Evolutionary conservation across 176 grass and related monocot species (phyloP).

Genomic region (Musa acuminata): DNA sequence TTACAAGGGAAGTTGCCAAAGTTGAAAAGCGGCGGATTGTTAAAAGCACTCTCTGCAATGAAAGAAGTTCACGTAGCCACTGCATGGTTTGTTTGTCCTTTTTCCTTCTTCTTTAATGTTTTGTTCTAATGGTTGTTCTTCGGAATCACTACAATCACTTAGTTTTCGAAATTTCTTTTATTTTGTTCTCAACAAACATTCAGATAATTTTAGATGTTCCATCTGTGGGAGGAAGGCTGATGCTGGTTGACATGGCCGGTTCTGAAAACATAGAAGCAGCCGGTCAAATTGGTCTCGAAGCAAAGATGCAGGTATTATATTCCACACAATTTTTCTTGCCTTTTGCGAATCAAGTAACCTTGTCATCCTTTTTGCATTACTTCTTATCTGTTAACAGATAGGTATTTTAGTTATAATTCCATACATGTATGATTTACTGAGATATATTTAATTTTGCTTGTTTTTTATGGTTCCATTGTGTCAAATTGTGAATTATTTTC

Average conservation of each 20-base stretch:
- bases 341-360: neutral
- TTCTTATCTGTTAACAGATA: neutral
- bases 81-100: conserved; percentile 57
- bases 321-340: neutral
- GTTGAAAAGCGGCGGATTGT: conserved; percentile 73
- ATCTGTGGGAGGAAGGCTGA: conserved; percentile 79
- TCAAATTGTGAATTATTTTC: no score
- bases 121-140: neutral
- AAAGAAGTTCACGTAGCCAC: conserved; percentile 81
- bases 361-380: neutral
- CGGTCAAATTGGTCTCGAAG: conserved; percentile 78
- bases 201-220: conserved; percentile 94
- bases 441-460: no score
- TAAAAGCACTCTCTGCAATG: conserved; percentile 83
- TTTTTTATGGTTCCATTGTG: no score
- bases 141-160: neutral
- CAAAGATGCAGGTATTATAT: conserved; percentile 81
- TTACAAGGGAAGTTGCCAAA: conserved; percentile 77
- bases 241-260: conserved; percentile 96
- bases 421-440: no score
- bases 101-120: neutral
- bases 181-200: neutral
- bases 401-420: neutral
- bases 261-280: conserved; percentile 96
- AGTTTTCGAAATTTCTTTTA: neutral